phyloP scores from a whole-genome alignment of 1,284 basidiomycete species.

The Pseudozyma flocculosa region DNA sequence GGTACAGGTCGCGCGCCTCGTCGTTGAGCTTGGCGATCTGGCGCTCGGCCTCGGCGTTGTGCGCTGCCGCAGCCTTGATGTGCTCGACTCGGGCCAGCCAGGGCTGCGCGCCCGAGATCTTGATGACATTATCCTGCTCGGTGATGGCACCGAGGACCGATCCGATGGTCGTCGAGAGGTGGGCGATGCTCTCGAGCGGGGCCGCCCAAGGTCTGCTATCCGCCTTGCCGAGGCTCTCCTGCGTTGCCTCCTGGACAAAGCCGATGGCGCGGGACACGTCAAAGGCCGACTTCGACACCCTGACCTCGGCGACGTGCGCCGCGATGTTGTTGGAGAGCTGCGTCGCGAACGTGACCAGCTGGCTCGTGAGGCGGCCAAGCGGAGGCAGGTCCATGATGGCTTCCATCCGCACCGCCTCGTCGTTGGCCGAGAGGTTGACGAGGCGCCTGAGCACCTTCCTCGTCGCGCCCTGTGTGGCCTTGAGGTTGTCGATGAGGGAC shows the following conservation, averaged over 20 bases:
- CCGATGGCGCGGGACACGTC: conserved; percentile 21
- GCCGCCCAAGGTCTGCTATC: conserved; percentile 25
- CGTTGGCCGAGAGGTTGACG: conserved; percentile 39
- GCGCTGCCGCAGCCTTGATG: conserved; percentile 76
- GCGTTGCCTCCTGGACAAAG: conserved; percentile 31
- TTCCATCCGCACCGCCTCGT: conserved; percentile 48
- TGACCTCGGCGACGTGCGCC: conserved; percentile 33
- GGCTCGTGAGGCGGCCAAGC: conserved; percentile 38
- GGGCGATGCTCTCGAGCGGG: conserved; percentile 22
- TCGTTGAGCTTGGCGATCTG: conserved; percentile 81
- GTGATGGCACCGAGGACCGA: conserved; percentile 36
- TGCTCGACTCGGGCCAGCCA: conserved; percentile 86
- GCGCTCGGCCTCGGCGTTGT: conserved; percentile 88
- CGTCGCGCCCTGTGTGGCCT: conserved; percentile 46
- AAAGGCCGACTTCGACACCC: conserved; percentile 28
- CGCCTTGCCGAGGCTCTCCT: conserved; percentile 31
- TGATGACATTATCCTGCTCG: conserved; percentile 50
- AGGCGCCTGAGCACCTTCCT: conserved; percentile 51
- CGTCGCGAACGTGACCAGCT: conserved; percentile 46
- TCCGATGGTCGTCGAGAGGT: conserved; percentile 36
- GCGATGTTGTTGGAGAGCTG: conserved; percentile 26
- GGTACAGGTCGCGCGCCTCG: conserved; percentile 80
- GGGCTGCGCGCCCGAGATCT: conserved; percentile 62
- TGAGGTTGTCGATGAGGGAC: conserved; percentile 40
- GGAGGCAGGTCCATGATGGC: conserved; percentile 44